A percentile compares a stretch with the other conserved stretches of the same genome.
These are phyloP conservation scores for Penicillium riverlandense DNA, from an alignment of 495 filamentous ascomycete species.

Conservation along the genomic window DNA sequence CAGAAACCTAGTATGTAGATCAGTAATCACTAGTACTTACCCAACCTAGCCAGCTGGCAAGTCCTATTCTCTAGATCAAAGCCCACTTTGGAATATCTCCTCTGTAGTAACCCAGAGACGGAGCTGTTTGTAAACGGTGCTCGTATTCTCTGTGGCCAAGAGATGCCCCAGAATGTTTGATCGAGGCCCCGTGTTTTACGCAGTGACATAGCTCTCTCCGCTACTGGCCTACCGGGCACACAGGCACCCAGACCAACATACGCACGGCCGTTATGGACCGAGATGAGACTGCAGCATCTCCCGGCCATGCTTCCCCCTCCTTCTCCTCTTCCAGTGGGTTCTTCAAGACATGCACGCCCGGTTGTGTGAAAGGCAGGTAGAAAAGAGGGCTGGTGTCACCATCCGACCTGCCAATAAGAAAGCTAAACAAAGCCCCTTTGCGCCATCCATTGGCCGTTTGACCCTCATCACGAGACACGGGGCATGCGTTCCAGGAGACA, in stretches of 20 bases:
- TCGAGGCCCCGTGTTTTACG: too few species aligned
- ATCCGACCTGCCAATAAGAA: slow-evolving; percentile 12
- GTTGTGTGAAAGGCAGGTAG: slow-evolving; percentile 12
- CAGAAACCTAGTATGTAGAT: too few species aligned
- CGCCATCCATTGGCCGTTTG: slow-evolving; percentile 9
- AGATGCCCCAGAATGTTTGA: not conserved
- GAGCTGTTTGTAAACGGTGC: not conserved
- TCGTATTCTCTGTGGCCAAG: not conserved
- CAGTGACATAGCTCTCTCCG: too few species aligned
- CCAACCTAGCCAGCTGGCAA: too few species aligned
- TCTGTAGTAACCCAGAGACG: not conserved
- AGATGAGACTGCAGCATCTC: slow-evolving; percentile 18
- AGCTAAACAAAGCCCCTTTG: not conserved
- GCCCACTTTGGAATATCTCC: too few species aligned
- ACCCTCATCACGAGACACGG: slow-evolving; percentile 16
- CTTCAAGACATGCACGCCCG: slow-evolving; percentile 14
- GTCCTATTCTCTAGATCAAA: too few species aligned
- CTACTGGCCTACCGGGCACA: not conserved
- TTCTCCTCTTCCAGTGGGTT: slow-evolving; percentile 6
- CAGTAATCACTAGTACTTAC: too few species aligned
- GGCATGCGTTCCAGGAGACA: slow-evolving; percentile 2
- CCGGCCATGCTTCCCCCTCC: slow-evolving; percentile 1
- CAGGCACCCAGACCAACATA: not conserved
- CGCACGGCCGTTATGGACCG: slow-evolving; percentile 17
- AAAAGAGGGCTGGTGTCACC: slow-evolving; percentile 13